Evolutionary conservation across 2,329 filamentous ascomycete genomes (phyloP), one percentile per base, ranked within the genome.

Genomic region (Dothiorella sarmentorum): DNA sequence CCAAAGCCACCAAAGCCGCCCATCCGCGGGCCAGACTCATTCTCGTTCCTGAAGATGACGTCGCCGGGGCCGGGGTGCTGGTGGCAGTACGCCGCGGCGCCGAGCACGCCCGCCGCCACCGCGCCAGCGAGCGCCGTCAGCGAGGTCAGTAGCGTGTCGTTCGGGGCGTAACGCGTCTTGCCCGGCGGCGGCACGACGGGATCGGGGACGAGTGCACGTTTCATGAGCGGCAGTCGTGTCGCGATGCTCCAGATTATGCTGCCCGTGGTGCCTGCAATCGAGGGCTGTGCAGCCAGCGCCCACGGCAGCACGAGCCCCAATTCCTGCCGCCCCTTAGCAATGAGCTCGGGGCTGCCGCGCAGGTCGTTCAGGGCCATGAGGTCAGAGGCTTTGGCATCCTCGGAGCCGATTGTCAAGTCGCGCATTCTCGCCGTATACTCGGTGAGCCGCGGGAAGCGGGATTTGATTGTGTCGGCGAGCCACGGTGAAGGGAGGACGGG

Each of bases 401-500:
- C 37, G 13, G 29, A 15, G 7, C 49, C 59, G 40, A 61, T 26
- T 18, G 53, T 43, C n/a, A 27, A 45, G 18, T 27, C 20, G 37
- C 60, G 65, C 56, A 72, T 60, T 11, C 68, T 37, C 6, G 18
- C 33, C 22, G 73, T 67, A 55, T 78, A 80, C 7, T 60, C 64
- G 4, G 64, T 65, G 31, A 80, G 66, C 37, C 65, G 68, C 17
- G 70, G 69, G 61, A 75, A 77, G 59, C 83, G 82, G 20, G 70
- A 72, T 57, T 75, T 70, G 67, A 89, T 78, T 0, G 80, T 79
- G 52, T 84, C 80, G 60, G 77, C 75, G 4, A 89, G 73, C 85
- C 85, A 90, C 17, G 81, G 71, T 57, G 85, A 82, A 15, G 85
- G 83, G 20, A 89, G 69, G 7, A 81, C 73, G 0, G 86, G 82